A percentile compares a stretch with the other conserved stretches of the same genome.
phyloP scores from a whole-genome alignment of 2,329 filamentous ascomycete species.

The Pseudopyricularia cyperi region DNA sequence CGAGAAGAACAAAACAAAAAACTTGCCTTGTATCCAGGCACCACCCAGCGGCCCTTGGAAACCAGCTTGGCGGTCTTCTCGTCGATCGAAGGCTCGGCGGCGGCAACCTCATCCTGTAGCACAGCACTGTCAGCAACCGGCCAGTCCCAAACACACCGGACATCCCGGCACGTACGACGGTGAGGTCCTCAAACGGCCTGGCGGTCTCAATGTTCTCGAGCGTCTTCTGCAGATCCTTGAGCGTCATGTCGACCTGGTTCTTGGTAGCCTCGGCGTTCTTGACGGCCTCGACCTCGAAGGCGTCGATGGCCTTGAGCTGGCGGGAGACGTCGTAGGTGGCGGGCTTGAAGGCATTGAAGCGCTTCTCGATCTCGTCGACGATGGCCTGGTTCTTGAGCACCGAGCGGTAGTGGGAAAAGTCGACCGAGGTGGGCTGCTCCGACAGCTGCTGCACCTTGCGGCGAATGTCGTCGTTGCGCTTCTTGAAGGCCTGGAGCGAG shows the following conservation, averaged over 20 bases:
- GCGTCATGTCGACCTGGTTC: slow-evolving; percentile 86
- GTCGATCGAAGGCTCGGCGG: slow-evolving; percentile 92
- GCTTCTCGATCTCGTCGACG: slow-evolving; percentile 93
- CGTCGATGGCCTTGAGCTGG: slow-evolving; percentile 96
- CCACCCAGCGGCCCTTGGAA: slow-evolving; percentile 94
- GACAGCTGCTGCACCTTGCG: slow-evolving; percentile 78
- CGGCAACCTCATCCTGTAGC: slow-evolving; percentile 77
- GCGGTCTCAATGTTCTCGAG: slow-evolving; percentile 95
- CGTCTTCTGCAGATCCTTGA: slow-evolving; percentile 87
- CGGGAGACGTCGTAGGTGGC: slow-evolving; percentile 81
- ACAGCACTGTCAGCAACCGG: slow-evolving; percentile 5
- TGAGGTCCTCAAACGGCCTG: slow-evolving; percentile 90
- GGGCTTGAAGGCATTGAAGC: slow-evolving; percentile 85
- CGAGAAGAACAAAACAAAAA: background rate
- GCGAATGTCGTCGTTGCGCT: slow-evolving; percentile 97
- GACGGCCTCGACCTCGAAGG: slow-evolving; percentile 91
- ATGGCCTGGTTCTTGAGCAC: slow-evolving; percentile 92
- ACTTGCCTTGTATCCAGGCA: slow-evolving; percentile 95
- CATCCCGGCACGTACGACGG: slow-evolving; percentile 60
- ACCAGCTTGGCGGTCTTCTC: slow-evolving; percentile 92
- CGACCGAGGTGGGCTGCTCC: slow-evolving; percentile 74
- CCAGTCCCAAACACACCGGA: background rate
- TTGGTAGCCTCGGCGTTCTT: slow-evolving; percentile 97
- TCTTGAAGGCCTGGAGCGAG: slow-evolving; percentile 94
- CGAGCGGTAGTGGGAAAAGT: slow-evolving; percentile 87